These are phyloP conservation scores for Globisporangium lucens DNA, from an alignment of 352 stramenopile species.

Conservation along the genomic window DNA sequence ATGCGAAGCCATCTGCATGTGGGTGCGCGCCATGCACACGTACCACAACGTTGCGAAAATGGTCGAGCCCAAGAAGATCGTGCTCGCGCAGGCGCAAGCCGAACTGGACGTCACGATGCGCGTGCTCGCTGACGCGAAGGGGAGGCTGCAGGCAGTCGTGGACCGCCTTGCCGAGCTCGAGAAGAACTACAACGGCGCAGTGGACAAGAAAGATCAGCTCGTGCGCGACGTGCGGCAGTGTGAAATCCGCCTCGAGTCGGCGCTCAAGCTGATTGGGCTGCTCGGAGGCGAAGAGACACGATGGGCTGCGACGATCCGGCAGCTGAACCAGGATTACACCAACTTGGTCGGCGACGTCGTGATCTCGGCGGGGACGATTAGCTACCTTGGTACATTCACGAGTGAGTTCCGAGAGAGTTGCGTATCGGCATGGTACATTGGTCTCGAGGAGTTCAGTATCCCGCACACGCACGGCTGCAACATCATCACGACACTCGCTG, in stretches of 20 bases:
- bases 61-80: conserved; percentile 92
- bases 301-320: conserved; percentile 83
- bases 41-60: conserved; percentile 91
- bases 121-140: conserved; percentile 85
- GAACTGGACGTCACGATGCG: conserved; percentile 88
- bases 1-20: conserved; percentile 94
- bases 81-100: conserved; percentile 74
- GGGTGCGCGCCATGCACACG: conserved; percentile 92
- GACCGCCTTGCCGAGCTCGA: conserved; percentile 90
- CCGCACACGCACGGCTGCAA: conserved; percentile 84
- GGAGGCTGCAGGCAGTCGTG: conserved; percentile 73
- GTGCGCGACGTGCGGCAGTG: conserved; percentile 77
- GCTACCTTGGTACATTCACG: conserved; percentile 92
- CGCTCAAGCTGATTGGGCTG: conserved; percentile 88
- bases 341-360: conserved; percentile 92
- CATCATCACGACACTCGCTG: conserved; percentile 86
- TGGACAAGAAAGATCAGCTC: conserved; percentile 88
- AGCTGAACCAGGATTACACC: conserved; percentile 74
- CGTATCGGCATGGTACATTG: conserved; percentile 79
- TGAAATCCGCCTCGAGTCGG: conserved; percentile 86
- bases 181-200: conserved; percentile 80
- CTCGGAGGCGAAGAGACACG: conserved; percentile 89
- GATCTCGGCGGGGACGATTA: conserved; percentile 90
- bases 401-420: conserved; percentile 89
- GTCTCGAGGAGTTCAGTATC: conserved; percentile 66